These are phyloP conservation scores for Wickerhamiella musiphila DNA, from an alignment of 805 yeast species.

Conservation along the genomic window DNA sequence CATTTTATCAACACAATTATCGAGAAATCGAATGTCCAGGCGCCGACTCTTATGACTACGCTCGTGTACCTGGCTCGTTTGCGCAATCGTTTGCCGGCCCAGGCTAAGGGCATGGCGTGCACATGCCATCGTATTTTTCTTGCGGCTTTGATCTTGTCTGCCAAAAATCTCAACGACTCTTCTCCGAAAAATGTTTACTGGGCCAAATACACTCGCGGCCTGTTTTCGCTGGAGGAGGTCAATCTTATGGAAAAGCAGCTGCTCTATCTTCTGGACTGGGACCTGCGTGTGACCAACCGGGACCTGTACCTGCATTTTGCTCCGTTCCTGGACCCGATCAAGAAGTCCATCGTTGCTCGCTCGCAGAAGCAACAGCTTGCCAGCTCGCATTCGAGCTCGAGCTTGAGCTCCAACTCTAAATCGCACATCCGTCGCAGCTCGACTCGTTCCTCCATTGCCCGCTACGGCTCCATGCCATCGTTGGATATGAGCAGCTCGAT, in stretches of 20 bases:
- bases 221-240: slow-evolving; percentile 58
- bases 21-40: slow-evolving; percentile 74
- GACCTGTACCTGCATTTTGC: slow-evolving; percentile 56
- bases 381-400: no score
- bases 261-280: slow-evolving; percentile 71
- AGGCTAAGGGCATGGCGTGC: slow-evolving; percentile 75
- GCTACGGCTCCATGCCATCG: no score
- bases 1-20: slow-evolving; percentile 57
- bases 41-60: slow-evolving; percentile 88
- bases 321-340: slow-evolving; percentile 64
- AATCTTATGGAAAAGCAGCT: slow-evolving; percentile 85
- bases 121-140: slow-evolving; percentile 85
- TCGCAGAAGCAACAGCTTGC: no score
- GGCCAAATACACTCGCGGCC: slow-evolving; percentile 82
- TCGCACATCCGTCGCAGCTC: no score
- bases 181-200: slow-evolving; percentile 93
- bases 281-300: slow-evolving; percentile 46
- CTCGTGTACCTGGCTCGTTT: slow-evolving; percentile 67
- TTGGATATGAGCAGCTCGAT: no score
- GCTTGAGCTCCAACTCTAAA: no score
- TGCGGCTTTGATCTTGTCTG: slow-evolving; percentile 79
- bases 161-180: slow-evolving; percentile 82
- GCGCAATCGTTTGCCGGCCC: slow-evolving; percentile 61
- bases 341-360: slow-evolving; percentile 19
- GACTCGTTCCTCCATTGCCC: no score